Base-by-base conservation (phyloP, 192 early-diverging fungal species). In the Coemansia sp. region DNA sequence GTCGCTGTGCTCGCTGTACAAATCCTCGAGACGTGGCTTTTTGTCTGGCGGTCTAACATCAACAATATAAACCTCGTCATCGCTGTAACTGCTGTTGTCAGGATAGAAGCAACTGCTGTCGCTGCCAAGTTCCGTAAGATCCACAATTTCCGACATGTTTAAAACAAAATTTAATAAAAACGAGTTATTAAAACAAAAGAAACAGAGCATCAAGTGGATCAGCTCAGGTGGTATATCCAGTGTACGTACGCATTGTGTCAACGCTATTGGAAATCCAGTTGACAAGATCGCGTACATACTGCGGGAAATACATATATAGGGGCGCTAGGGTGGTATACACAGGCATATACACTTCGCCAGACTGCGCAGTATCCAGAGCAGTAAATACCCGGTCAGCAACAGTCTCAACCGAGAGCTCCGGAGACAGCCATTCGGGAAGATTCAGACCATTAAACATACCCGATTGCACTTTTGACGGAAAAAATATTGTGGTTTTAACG, bases 371-470 rank as follows among this genome's bases (percentile, higher is more conserved):
- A n/a, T 86, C 84, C 61, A 94, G 37, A 0, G 83, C 73, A 5
- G 62, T 69, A 44, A 89, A 73, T 26, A 94, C 87, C 2, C 54
- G 56, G 14, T 82, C 61, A 10, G 82, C 84, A 11, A 93, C 88
- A 3, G 83, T 59, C 3, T 83, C 62, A 0, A 87, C 68, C 6
- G 70, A 56, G n/a, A 95, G 61, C 2, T 60, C 47, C 0, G 92
- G 91, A 3, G 87, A 88, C 12, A 92, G 70, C 67, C 82, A 88
- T 10, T 83, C 79, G 15, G 68, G 66, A 50, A 88, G 79, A 12
- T 50, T 28, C 0, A 89, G 75, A 0, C 89, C 90, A n/a, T 67
- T 58, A 69, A 95, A 95, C 86, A 95, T 85, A 23, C 82, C 85
- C 4, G 89, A 89, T 21, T 80, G 73, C 26, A 93, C 80, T 53